A percentile compares a stretch with the other conserved stretches of the same genome.
Conservation (phyloP, 352 stramenopile genomes). For the Stramenopiles sp. region DNA sequence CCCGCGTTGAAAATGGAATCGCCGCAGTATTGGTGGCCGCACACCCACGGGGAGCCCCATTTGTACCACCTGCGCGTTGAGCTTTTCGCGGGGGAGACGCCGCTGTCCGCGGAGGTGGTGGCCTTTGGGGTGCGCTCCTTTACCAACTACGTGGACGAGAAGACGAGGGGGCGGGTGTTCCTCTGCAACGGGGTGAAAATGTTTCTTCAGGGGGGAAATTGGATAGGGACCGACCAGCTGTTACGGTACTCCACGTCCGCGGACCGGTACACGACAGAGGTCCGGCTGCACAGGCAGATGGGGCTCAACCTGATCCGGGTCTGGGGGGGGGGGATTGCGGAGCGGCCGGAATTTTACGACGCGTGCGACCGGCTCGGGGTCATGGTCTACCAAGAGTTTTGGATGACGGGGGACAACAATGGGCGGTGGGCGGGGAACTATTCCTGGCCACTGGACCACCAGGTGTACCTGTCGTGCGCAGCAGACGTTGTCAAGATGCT, state of each 20-base stretch:
- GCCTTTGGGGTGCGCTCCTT: not conserved
- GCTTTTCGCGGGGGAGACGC: not conserved
- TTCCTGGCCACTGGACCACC: slow-evolving; percentile 26
- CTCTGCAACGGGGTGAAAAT: slow-evolving; percentile 25
- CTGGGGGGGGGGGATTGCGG: slow-evolving; percentile 36
- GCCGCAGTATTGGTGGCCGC: not conserved
- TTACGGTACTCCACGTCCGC: slow-evolving; percentile 15
- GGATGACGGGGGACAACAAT: slow-evolving; percentile 31
- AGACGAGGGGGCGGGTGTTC: not conserved
- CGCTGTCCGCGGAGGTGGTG: not conserved
- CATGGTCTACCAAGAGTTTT: slow-evolving; percentile 34
- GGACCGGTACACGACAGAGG: slow-evolving; percentile 25
- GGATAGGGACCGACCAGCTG: slow-evolving; percentile 30
- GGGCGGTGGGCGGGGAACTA: slow-evolving; percentile 28
- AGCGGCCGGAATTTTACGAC: slow-evolving; percentile 33
- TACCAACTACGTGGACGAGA: not conserved
- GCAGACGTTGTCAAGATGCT: slow-evolving; percentile 24
- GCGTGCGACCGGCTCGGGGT: slow-evolving; percentile 33
- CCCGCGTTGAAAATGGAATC: not conserved
- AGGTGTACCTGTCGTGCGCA: slow-evolving; percentile 23
- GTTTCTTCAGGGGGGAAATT: slow-evolving; percentile 31
- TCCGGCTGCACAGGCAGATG: slow-evolving; percentile 22
- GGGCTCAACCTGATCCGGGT: slow-evolving; percentile 34
- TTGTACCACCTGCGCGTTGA: not conserved
- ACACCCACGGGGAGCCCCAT: not conserved